Conservation (phyloP, 148 eudicot genomes). For the Silene uniflora region DNA sequence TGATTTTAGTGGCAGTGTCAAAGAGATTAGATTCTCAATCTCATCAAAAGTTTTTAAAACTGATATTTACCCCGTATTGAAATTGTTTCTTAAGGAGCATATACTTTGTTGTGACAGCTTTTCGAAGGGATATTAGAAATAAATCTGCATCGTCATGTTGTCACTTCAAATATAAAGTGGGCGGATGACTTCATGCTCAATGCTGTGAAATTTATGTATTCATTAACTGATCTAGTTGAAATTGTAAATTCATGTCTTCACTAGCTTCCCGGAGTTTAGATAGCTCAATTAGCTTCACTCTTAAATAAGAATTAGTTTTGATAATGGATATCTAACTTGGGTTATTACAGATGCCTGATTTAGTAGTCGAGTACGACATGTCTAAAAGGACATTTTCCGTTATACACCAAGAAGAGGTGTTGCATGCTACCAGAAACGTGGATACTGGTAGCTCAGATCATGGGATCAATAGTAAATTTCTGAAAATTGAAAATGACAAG, state of each 20-base stretch:
- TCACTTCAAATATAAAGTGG: no score
- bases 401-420: constrained; percentile 82
- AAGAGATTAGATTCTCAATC: background rate
- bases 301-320: no score
- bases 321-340: background rate
- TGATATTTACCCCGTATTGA: background rate
- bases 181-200: no score
- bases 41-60: background rate
- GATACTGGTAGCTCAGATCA: constrained; percentile 15
- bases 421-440: constrained; percentile 29
- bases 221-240: no score
- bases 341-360: constrained; percentile 82
- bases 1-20: background rate
- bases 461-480: constrained; percentile 17
- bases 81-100: background rate
- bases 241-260: no score
- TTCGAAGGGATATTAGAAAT: constrained; percentile 1
- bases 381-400: constrained; percentile 43
- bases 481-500: constrained; percentile 18
- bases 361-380: constrained; percentile 81
- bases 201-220: no score
- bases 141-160: background rate
- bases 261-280: no score
- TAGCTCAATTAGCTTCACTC: no score
- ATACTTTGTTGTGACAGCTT: background rate